phyloP scores from a whole-genome alignment of 768 basidiomycete species.

The Chalciporus chontae region DNA sequence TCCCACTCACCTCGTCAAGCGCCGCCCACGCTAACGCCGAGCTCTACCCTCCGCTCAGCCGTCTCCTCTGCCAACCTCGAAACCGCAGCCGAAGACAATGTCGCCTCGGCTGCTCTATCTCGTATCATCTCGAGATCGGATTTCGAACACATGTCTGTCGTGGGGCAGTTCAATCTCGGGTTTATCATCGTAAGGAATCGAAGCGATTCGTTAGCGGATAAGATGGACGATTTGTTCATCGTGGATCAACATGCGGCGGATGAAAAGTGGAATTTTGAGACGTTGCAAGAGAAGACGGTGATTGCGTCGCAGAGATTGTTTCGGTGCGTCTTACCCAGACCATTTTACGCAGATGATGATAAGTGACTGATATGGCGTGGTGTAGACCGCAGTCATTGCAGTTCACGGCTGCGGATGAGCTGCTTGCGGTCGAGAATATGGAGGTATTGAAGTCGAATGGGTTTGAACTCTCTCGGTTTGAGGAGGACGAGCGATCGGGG shows the following conservation, averaged over 20 bases:
- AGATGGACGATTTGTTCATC: constrained; percentile 89
- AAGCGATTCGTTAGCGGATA: constrained; percentile 14
- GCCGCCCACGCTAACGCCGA: not conserved
- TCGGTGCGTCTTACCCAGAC: constrained; percentile 48
- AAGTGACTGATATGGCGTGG: not conserved
- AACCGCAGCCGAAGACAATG: constrained; percentile 47
- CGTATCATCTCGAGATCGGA: constrained; percentile 86
- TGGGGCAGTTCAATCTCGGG: constrained; percentile 95
- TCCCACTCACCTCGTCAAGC: not conserved
- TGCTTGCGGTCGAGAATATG: constrained; percentile 82
- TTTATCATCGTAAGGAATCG: constrained; percentile 84
- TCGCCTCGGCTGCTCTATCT: constrained; percentile 65
- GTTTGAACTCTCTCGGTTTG: constrained; percentile 71
- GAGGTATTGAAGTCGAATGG: constrained; percentile 84
- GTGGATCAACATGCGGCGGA: constrained; percentile 97
- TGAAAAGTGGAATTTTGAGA: constrained; percentile 99
- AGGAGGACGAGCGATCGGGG: constrained; percentile 25
- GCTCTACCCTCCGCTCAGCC: constrained; percentile 20
- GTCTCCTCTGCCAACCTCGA: constrained; percentile 29
- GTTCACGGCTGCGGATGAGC: constrained; percentile 85
- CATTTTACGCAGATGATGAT: not conserved
- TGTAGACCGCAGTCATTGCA: constrained; percentile 73
- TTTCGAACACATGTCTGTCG: constrained; percentile 75
- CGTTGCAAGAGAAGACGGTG: constrained; percentile 81
- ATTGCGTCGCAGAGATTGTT: constrained; percentile 86